Evolutionary conservation across 2,329 filamentous ascomycete genomes (phyloP).

Genomic region (Chalara sp.): DNA sequence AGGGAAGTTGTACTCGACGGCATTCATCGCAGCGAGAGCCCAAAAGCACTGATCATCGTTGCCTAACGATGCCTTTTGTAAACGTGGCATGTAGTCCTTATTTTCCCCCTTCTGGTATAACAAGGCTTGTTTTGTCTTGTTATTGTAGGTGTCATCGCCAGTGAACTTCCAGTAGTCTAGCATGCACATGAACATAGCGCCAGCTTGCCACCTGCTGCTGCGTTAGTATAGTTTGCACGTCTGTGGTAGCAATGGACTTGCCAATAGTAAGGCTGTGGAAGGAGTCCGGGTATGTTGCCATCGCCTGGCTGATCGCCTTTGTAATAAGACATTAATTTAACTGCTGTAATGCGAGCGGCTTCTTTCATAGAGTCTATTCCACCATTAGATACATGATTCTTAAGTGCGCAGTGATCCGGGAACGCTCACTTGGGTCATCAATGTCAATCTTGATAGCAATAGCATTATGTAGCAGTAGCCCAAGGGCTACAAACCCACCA

Average conservation of each 20-base stretch:
- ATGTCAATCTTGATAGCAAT: constrained; percentile 12
- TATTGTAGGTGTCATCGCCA: constrained; percentile 55
- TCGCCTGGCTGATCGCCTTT: constrained; percentile 32
- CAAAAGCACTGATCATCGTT: constrained; percentile 62
- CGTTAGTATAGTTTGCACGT: constrained; percentile 2
- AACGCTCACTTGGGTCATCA: constrained; percentile 8
- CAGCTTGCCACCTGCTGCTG: constrained; percentile 24
- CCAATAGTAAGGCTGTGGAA: constrained; percentile 30
- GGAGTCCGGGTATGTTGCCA: constrained; percentile 39
- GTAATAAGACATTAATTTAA: constrained; percentile 45
- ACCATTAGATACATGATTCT: neutral
- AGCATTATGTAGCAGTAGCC: constrained; percentile 22
- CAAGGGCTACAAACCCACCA: neutral
- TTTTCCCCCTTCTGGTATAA: constrained; percentile 65
- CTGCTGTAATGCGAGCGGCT: constrained; percentile 27
- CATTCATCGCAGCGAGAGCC: constrained; percentile 62
- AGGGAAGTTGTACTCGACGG: constrained; percentile 58
- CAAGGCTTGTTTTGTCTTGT: constrained; percentile 53
- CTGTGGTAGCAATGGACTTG: too few relatives aligned
- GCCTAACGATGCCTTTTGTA: constrained; percentile 50
- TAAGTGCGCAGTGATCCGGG: neutral
- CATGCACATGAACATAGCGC: constrained; percentile 56
- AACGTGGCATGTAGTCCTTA: constrained; percentile 68
- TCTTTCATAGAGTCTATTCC: constrained; percentile 21
- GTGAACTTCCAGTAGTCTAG: constrained; percentile 81